Evolutionary conservation across 352 stramenopile species (phyloP), one percentile per base, ranked within the genome.

Genomic region (Pythium folliculosum): DNA sequence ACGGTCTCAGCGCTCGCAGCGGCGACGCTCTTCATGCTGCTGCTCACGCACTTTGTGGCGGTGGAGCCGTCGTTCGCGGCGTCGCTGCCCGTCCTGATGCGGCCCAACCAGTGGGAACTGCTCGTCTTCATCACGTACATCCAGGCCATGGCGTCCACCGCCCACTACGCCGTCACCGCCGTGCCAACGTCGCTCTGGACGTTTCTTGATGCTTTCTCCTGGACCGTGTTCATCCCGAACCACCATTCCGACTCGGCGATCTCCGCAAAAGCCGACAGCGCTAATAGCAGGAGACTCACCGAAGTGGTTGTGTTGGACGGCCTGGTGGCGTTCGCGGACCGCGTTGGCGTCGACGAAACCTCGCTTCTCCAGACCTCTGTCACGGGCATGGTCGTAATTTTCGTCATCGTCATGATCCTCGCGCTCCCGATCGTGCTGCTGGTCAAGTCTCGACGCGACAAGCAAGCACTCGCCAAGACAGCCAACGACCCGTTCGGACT

Each of bases 71-170:
- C 52, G 13, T 52, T 45, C 12, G 27, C 47, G 19, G 48, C 49
- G 19, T 65, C 57, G 0, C 22, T 68, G 43, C 64, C 68, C 7
- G 14, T 43, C 17, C 32, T 59, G 19, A 27, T 23, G 47, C 38
- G 23, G 55, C 67, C 69, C 21, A 71, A 74, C 63, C 63, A 69
- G 30, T 78, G 69, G 72, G 72, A 78, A 30, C 40, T 78, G 35
- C 51, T 74, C 1, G 35, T 56, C 12, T 74, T 70, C 52, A 60
- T 76, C 51, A 65, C 58, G 0, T 78, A 75, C 37, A 35, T 78
- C 25, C 72, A 78, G 61, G 44, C 45, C 4, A 66, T 76, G 47
- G 44, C 57, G 12, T 63, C 68, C 13, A 35, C 62, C 5, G 65
- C 63, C 1, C 53, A 72, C 1, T 48, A 62, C 51, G 38, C 50